A percentile compares a stretch with the other conserved stretches of the same genome.
Conservation (phyloP, 768 basidiomycete species). For the Tulasnella sp. region DNA sequence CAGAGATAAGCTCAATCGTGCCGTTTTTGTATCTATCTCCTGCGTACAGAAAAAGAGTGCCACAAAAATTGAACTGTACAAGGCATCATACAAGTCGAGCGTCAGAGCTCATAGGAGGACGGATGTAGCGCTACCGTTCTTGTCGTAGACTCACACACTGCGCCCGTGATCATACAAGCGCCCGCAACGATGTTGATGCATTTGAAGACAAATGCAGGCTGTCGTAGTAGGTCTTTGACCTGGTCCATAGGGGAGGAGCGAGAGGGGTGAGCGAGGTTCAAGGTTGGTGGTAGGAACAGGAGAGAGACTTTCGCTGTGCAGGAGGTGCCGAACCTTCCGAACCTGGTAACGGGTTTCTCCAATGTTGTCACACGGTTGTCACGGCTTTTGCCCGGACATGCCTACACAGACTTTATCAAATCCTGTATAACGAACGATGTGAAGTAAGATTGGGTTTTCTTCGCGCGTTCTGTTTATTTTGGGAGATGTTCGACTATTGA, state of each 20-base stretch:
- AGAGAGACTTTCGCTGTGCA: constrained; percentile 7
- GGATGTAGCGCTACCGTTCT: neutral
- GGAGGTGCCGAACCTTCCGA: neutral
- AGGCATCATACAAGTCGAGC: neutral
- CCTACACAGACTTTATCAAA: neutral
- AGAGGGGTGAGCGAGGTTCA: neutral
- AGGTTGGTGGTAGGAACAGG: neutral
- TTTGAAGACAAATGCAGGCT: constrained; percentile 26
- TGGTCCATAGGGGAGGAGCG: neutral
- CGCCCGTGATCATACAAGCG: constrained; percentile 16
- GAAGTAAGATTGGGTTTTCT: neutral
- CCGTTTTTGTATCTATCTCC: neutral
- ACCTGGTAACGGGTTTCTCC: neutral
- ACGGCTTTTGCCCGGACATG: neutral
- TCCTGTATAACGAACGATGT: neutral
- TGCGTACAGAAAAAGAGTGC: constrained; percentile 26
- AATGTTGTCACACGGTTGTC: neutral
- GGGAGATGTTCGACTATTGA: too few species aligned
- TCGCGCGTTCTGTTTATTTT: too few species aligned
- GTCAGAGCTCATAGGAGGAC: neutral
- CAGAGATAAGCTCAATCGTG: neutral
- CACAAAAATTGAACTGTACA: constrained; percentile 17
- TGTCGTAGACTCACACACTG: constrained; percentile 19
- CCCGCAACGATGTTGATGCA: constrained; percentile 22
- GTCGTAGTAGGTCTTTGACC: constrained; percentile 14